Percentiles rank a stretch among this genome's conserved stretches.
Evolutionary conservation across 352 stramenopile genomes (phyloP).

Genomic region (Nothophytophthora sp.): DNA sequence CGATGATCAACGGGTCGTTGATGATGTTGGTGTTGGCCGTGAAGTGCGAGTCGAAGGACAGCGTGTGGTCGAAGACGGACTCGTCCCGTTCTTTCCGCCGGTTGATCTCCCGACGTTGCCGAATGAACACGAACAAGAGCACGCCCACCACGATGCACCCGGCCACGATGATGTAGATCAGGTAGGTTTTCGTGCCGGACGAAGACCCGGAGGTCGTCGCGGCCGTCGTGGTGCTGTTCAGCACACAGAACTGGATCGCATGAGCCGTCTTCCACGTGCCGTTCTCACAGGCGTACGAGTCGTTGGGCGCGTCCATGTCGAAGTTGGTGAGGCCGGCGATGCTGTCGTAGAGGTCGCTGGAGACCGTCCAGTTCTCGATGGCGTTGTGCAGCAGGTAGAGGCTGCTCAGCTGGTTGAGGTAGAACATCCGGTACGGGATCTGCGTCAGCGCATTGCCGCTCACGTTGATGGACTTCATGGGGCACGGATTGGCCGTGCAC

Average conservation of each 20-base stretch:
- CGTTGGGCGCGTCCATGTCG: conserved; percentile 30
- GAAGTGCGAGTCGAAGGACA: conserved; percentile 61
- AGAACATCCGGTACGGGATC: conserved; percentile 50
- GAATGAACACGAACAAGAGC: conserved; percentile 49
- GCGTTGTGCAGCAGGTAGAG: conserved; percentile 46
- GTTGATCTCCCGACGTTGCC: conserved; percentile 35
- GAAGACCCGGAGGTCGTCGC: conserved; percentile 18
- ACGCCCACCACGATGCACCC: conserved; percentile 46
- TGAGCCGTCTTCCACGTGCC: conserved; percentile 39
- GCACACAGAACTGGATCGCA: conserved; percentile 40
- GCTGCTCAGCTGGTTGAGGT: conserved; percentile 43
- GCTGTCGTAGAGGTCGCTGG: conserved; percentile 30
- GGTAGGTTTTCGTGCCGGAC: conserved; percentile 38
- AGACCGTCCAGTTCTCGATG: conserved; percentile 51
- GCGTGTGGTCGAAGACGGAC: conserved; percentile 50
- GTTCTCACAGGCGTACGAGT: conserved; percentile 38
- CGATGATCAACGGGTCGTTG: conserved; percentile 65
- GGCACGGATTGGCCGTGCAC: conserved; percentile 48
- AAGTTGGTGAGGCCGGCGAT: conserved; percentile 50
- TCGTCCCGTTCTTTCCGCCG: conserved; percentile 41
- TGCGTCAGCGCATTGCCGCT: conserved; percentile 35
- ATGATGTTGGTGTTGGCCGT: conserved; percentile 53
- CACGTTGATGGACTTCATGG: conserved; percentile 50
- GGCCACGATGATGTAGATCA: conserved; percentile 42
- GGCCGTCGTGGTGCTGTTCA: conserved; percentile 22